Conservation (phyloP, 2,329 filamentous ascomycete species). For the Rhytidhysteron rufulum region DNA sequence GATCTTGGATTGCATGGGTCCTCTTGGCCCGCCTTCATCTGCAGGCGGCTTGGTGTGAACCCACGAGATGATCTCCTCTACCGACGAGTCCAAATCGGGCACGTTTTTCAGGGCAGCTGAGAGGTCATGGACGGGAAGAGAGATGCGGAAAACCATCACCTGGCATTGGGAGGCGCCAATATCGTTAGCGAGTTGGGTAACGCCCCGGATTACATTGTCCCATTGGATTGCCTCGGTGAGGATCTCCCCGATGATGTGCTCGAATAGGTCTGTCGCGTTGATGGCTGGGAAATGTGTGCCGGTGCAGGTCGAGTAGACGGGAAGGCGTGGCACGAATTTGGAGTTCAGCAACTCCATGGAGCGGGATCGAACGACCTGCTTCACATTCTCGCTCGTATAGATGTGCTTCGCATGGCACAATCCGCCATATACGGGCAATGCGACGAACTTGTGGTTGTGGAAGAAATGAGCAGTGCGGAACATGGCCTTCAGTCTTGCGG, state of each 20-base stretch:
- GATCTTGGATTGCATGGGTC: neutral
- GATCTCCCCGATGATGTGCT: neutral
- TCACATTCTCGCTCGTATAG: neutral
- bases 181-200: neutral
- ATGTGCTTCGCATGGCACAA: neutral
- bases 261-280: neutral
- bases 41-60: neutral
- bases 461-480: neutral
- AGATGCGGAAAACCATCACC: neutral
- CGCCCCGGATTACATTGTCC: neutral
- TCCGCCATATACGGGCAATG: neutral
- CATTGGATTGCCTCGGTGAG: neutral
- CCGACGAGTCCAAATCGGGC: neutral
- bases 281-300: neutral
- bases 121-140: neutral
- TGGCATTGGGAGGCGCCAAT: neutral
- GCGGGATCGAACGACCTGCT: neutral
- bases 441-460: neutral
- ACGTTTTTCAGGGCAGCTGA: neutral
- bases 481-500: neutral
- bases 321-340: neutral
- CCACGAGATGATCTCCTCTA: neutral
- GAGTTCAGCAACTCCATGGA: neutral
- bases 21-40: neutral
- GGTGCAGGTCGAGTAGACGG: neutral